A percentile compares a stretch with the other conserved stretches of the same genome.
phyloP scores from a whole-genome alignment of 805 yeast genomes.

The Tetrapisispora arboricola region DNA sequence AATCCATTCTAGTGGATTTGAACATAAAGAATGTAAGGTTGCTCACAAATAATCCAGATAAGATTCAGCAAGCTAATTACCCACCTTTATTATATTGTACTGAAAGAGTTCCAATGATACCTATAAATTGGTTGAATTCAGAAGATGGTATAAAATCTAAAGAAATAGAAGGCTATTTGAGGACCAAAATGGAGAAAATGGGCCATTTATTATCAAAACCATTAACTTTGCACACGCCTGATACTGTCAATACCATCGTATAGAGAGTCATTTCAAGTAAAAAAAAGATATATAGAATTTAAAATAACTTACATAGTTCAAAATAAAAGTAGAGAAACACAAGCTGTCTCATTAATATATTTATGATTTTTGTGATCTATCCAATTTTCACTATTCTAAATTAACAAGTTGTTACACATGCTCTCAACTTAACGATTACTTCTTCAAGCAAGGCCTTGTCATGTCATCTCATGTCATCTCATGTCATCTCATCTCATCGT shows the following conservation, averaged over 20 bases:
- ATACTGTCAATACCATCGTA: background rate
- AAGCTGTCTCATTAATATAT: too few relatives aligned
- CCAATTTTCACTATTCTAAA: too few relatives aligned
- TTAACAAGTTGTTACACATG: too few relatives aligned
- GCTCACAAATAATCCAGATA: constrained; percentile 93
- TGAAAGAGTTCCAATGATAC: constrained; percentile 94
- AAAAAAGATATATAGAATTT: background rate
- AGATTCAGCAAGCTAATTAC: constrained; percentile 90
- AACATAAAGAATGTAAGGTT: constrained; percentile 63
- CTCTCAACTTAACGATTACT: too few relatives aligned
- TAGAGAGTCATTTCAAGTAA: background rate
- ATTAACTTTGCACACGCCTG: constrained; percentile 21
- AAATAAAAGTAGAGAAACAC: too few relatives aligned
- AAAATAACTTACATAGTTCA: background rate
- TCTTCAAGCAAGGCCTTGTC: too few relatives aligned
- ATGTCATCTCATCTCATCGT: too few relatives aligned
- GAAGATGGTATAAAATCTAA: constrained; percentile 62
- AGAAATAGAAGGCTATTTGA: constrained; percentile 86
- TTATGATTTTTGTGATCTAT: too few relatives aligned
- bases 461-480: too few relatives aligned
- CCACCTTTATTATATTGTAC: constrained; percentile 61
- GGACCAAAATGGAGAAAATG: constrained; percentile 94
- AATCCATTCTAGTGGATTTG: constrained; percentile 80
- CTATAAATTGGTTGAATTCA: constrained; percentile 71
- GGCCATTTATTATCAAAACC: constrained; percentile 73